Conservation (phyloP, 129 eudicot genomes). For the Apium graveolens region DNA sequence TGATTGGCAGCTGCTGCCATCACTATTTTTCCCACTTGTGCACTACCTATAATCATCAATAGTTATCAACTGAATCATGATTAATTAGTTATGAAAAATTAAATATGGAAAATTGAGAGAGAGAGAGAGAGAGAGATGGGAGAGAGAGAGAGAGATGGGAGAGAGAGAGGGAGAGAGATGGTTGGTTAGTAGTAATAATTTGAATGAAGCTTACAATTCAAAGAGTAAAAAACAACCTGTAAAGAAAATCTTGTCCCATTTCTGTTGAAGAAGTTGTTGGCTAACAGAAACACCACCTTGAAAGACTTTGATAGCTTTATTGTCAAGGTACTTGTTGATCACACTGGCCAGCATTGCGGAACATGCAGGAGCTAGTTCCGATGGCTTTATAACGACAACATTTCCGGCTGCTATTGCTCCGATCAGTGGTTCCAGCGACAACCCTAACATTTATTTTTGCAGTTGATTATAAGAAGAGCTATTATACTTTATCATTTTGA, state of each 20-base stretch:
- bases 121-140: not conserved
- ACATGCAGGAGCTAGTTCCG: slow-evolving; percentile 68
- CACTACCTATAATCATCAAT: slow-evolving; percentile 39
- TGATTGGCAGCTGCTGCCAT: slow-evolving; percentile 72
- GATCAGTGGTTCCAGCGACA: slow-evolving; percentile 67
- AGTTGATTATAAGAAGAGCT: not conserved
- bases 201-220: not conserved
- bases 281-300: slow-evolving; percentile 54
- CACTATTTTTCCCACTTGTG: slow-evolving; percentile 51
- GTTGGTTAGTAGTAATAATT: not conserved
- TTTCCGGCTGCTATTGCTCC: slow-evolving; percentile 92
- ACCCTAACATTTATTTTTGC: slow-evolving; percentile 21
- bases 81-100: not conserved
- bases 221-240: slow-evolving; percentile 40
- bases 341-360: slow-evolving; percentile 46
- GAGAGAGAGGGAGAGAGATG: not conserved
- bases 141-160: not conserved
- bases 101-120: not conserved
- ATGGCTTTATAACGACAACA: slow-evolving; percentile 71
- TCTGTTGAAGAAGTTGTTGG: slow-evolving; percentile 48
- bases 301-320: slow-evolving; percentile 53
- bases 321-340: slow-evolving; percentile 51
- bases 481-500: not conserved
- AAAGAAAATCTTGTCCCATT: slow-evolving; percentile 88
- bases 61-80: not conserved